These are phyloP conservation scores for Kluyveromyces wickerhamii DNA, from an alignment of 805 yeast species.

Conservation along the genomic window DNA sequence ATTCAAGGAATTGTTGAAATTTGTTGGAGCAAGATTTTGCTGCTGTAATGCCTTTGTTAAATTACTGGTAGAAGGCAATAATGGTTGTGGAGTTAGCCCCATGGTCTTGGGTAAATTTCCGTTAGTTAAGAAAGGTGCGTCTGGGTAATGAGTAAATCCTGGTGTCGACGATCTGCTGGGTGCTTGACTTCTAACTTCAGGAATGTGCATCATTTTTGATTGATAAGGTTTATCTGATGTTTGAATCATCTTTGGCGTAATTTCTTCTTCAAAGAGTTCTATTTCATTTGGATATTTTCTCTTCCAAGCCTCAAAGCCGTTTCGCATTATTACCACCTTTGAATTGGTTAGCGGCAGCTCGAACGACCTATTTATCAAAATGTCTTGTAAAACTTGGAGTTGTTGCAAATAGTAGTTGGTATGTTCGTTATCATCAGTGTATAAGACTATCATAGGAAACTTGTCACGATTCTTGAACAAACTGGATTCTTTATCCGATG, in stretches of 20 bases:
- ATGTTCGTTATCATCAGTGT: constrained; percentile 26
- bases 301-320: constrained; percentile 23
- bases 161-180: too few relatives aligned
- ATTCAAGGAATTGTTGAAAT: not conserved
- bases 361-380: constrained; percentile 22
- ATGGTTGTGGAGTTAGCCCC: not conserved
- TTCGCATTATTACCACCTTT: constrained; percentile 16
- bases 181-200: too few relatives aligned
- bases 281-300: not conserved
- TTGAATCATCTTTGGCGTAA: not conserved
- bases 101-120: not conserved
- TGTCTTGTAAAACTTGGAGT: constrained; percentile 17
- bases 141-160: constrained; percentile 21
- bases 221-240: too few relatives aligned
- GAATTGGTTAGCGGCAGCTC: constrained; percentile 19
- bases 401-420: constrained; percentile 18
- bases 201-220: too few relatives aligned
- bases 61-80: constrained; percentile 4
- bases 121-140: constrained; percentile 14
- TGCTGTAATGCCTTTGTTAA: constrained; percentile 4
- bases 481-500: constrained; percentile 48
- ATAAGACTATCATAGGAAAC: constrained; percentile 58
- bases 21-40: not conserved
- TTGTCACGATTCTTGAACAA: constrained; percentile 44
- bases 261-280: not conserved